These are phyloP conservation scores for Rhododendron simsii DNA, from an alignment of 148 eudicot genomes.

Conservation along the genomic window DNA sequence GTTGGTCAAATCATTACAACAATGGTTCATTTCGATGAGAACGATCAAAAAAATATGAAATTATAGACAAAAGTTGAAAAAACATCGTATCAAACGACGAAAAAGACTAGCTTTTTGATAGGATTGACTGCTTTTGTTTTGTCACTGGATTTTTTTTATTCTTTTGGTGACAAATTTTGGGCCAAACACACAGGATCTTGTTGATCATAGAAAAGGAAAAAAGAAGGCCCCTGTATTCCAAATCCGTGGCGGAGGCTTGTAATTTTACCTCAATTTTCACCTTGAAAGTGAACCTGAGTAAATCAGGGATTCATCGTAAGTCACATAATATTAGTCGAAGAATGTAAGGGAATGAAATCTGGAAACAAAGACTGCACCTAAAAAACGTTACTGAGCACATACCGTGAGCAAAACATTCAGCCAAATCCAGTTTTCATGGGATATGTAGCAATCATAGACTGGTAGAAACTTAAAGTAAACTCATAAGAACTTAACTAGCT, in stretches of 20 bases:
- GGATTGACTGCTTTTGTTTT: too few species aligned
- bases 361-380: not conserved
- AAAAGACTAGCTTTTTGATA: too few species aligned
- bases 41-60: too few species aligned
- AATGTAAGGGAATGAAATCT: too few species aligned
- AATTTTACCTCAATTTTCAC: not conserved
- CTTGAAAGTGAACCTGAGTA: slow-evolving; percentile 10
- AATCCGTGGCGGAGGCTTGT: not conserved
- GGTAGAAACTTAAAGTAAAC: not conserved
- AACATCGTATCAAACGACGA: not conserved
- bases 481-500: too few species aligned
- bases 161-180: not conserved
- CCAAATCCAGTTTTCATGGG: not conserved
- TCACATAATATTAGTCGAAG: not conserved
- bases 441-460: not conserved
- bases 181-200: not conserved
- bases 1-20: not conserved
- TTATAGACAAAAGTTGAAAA: too few species aligned
- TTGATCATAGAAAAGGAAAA: not conserved
- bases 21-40: too few species aligned
- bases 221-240: not conserved
- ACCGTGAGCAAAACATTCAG: not conserved
- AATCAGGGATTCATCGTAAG: not conserved
- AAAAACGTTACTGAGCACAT: not conserved
- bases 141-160: not conserved